These are phyloP conservation scores for Helminthosporium solani DNA, from an alignment of 2,329 filamentous ascomycete genomes.

Conservation along the genomic window DNA sequence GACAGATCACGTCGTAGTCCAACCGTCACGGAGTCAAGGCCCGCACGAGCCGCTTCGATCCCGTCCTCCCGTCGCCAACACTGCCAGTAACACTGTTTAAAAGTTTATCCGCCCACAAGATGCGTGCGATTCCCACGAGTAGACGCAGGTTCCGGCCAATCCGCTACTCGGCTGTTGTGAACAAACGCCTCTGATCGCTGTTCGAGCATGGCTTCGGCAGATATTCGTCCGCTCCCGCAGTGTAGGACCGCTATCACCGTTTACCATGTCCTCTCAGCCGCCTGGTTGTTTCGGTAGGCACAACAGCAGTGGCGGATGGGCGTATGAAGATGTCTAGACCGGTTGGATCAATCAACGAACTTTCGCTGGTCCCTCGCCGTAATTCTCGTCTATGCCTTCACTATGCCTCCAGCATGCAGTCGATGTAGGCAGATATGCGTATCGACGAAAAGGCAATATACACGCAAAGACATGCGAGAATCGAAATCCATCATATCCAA, in stretches of 20 bases:
- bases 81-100: constrained; percentile 19
- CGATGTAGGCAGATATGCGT: constrained; percentile 3
- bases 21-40: constrained; percentile 26
- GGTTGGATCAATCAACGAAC: constrained; percentile 20
- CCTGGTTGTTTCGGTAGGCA: constrained; percentile 25
- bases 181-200: neutral
- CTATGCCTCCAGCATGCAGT: constrained; percentile 10
- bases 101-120: constrained; percentile 41
- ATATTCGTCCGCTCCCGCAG: constrained; percentile 23
- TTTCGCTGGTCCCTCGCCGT: constrained; percentile 19
- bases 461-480: neutral
- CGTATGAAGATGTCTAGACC: constrained; percentile 20
- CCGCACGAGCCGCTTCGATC: constrained; percentile 27
- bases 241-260: constrained; percentile 39
- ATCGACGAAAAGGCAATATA: constrained; percentile 4
- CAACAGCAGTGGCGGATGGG: constrained; percentile 20
- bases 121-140: constrained; percentile 9
- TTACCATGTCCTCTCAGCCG: constrained; percentile 13
- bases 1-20: constrained; percentile 22
- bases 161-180: constrained; percentile 6
- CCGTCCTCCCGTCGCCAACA: constrained; percentile 32
- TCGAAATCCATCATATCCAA: constrained; percentile 25
- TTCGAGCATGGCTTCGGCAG: constrained; percentile 21
- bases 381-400: constrained; percentile 16
- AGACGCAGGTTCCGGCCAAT: constrained; percentile 19